phyloP scores from a whole-genome alignment of 164 flowering plant genomes.

The Paratinospora sagittata region DNA sequence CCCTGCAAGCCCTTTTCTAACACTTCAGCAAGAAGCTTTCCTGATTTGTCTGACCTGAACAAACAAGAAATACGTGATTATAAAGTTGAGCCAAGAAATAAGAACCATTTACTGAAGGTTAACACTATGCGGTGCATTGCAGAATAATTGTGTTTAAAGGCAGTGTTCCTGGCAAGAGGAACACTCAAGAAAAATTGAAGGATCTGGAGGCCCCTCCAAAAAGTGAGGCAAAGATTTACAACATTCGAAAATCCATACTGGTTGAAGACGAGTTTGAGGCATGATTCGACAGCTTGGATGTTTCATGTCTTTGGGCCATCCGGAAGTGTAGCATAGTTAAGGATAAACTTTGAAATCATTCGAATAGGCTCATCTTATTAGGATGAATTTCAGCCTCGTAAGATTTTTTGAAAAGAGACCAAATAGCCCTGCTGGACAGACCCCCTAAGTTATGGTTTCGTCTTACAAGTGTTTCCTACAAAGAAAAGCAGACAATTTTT shows the following conservation, averaged over 20 bases:
- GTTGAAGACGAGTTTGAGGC: background rate
- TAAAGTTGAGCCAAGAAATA: background rate
- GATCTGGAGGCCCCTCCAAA: background rate
- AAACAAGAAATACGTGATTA: background rate
- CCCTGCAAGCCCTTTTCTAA: conserved; percentile 82
- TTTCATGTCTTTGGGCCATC: background rate
- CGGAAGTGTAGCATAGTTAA: background rate
- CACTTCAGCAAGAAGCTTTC: conserved; percentile 86
- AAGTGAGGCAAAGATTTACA: background rate
- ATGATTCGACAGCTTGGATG: background rate
- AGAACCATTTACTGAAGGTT: background rate
- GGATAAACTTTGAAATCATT: background rate
- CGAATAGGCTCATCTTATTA: background rate
- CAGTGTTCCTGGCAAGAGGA: too few relatives aligned
- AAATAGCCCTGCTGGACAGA: background rate
- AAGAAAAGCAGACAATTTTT: background rate
- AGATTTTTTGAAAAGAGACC: background rate
- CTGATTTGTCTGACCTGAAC: conserved; percentile 89
- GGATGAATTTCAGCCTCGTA: background rate
- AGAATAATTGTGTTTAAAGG: too few relatives aligned
- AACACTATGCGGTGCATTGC: background rate
- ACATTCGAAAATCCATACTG: background rate
- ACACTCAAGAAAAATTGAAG: background rate
- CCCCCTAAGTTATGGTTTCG: background rate
- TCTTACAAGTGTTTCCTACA: too few relatives aligned